Conservation (phyloP, 371 early-diverging fungal species). For the Zopfochytrium polystomum region DNA sequence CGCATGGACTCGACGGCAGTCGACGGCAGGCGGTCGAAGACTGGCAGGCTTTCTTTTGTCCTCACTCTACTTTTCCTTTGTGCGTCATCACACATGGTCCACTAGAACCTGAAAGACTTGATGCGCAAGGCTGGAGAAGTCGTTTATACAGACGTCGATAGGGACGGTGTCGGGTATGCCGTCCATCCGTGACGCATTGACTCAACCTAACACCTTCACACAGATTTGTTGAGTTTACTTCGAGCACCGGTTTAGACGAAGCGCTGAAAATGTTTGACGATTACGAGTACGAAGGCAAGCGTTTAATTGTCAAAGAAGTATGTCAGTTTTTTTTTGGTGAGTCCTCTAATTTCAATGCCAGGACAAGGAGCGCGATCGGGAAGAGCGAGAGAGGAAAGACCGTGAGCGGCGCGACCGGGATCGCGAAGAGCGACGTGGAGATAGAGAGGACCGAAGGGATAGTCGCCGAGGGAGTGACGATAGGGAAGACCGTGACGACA, state of each 20-base stretch:
- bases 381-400: background rate
- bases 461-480: slow-evolving; percentile 4
- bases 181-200: background rate
- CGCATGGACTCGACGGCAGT: too few species aligned
- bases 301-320: slow-evolving; percentile 68
- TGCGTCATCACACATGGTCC: background rate
- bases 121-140: slow-evolving; percentile 95
- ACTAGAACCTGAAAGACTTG: slow-evolving; percentile 94
- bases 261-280: slow-evolving; percentile 84
- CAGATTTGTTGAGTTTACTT: slow-evolving; percentile 86
- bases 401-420: slow-evolving; percentile 9
- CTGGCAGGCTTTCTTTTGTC: too few species aligned
- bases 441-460: background rate
- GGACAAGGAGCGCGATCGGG: background rate
- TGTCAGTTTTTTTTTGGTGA: background rate
- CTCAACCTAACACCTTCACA: slow-evolving; percentile 1
- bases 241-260: slow-evolving; percentile 76
- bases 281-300: slow-evolving; percentile 78
- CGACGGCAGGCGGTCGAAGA: too few species aligned
- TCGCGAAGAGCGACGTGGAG: background rate
- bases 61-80: slow-evolving; percentile 10
- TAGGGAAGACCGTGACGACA: slow-evolving; percentile 2
- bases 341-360: background rate
- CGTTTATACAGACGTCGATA: slow-evolving; percentile 84
- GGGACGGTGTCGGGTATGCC: slow-evolving; percentile 83